Evolutionary conservation across 306 rosid species (phyloP), one percentile per base, ranked within the genome.

Genomic region (Cyclanthera cordifolia): DNA sequence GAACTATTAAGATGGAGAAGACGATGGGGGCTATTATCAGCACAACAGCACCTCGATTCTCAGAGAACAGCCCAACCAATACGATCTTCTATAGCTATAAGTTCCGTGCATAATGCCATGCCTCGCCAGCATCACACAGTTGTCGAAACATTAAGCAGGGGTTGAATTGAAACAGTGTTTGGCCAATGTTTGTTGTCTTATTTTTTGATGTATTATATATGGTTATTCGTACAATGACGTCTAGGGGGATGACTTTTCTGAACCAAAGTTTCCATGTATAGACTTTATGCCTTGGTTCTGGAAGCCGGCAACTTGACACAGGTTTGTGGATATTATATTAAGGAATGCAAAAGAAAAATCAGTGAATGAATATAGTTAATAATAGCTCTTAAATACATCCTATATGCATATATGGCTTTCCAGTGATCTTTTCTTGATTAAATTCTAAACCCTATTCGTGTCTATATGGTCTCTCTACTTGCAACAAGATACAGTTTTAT

Each of bases 1-100:
- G 97, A 94, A 72, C 23, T 78, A 41, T 56, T 67, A 45, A 71
- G 85, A 81, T 83, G 87, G 90, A 85, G 83, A 78, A 85, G 84
- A 72, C 80, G 82, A 75, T 79, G 79, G 86, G 3, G 32, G 52
- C 82, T 60, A 34, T 75, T 75, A 53, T 71, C 57, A 7, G 50
- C 80, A 16, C 77, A 73, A 63, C 97, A 71, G 71, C 82, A 69
- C 16, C 78, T 10, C 19, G 70, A 63, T 53, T 50, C 85, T 34
- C 81, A 77, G 39, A 46, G 4, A 27, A 73, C 41, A 53, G 34
- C 79, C 30, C 63, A 57, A 74, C 69, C 72, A 15, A 72, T 63
- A 32, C 86, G 72, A 48, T 54, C 77, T 34, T 70, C 75, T 24
- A 54, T 34, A 64, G 51, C 84, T n/a, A 51, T 56, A 75, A 80